phyloP scores from a whole-genome alignment of 805 yeast genomes.

The Wilhelminamyces savonicus region DNA sequence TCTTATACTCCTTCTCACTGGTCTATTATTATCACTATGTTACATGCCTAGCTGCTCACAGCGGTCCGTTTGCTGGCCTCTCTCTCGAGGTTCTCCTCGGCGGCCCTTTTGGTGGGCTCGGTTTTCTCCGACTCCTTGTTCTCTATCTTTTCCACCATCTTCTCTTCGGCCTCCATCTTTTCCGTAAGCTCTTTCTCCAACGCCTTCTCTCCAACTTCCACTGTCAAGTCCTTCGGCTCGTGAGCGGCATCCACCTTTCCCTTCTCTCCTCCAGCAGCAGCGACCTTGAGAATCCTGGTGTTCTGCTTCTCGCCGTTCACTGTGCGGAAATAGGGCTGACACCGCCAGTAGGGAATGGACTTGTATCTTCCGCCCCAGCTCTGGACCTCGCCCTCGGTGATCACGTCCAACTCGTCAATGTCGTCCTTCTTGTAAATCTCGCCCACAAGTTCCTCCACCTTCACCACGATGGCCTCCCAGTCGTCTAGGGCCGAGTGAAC shows the following conservation, averaged over 20 bases:
- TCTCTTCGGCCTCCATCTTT: not conserved
- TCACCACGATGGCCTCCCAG: slow-evolving; percentile 48
- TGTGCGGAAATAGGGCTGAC: slow-evolving; percentile 90
- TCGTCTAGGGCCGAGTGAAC: slow-evolving; percentile 30
- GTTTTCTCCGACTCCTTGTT: too few relatives aligned
- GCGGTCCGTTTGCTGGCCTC: too few relatives aligned
- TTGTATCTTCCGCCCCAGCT: slow-evolving; percentile 79
- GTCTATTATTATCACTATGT: too few relatives aligned
- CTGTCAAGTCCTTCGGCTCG: not conserved
- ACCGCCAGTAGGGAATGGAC: slow-evolving; percentile 88
- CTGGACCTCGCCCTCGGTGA: slow-evolving; percentile 48
- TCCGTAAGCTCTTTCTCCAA: not conserved
- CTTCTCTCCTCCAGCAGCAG: slow-evolving; percentile 21
- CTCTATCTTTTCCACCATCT: too few relatives aligned
- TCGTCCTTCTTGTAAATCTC: slow-evolving; percentile 47
- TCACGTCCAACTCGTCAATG: slow-evolving; percentile 50
- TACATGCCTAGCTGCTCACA: too few relatives aligned
- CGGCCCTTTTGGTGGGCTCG: too few relatives aligned
- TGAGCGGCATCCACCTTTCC: too few relatives aligned
- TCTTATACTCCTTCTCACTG: too few relatives aligned
- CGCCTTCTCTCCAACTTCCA: not conserved
- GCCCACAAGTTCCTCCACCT: slow-evolving; percentile 63
- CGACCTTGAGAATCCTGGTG: slow-evolving; percentile 30
- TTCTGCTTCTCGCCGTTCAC: slow-evolving; percentile 66
- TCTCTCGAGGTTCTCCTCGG: too few relatives aligned